Evolutionary conservation across 1,284 basidiomycete genomes (phyloP).

Genomic region (Ganoderma boninense): DNA sequence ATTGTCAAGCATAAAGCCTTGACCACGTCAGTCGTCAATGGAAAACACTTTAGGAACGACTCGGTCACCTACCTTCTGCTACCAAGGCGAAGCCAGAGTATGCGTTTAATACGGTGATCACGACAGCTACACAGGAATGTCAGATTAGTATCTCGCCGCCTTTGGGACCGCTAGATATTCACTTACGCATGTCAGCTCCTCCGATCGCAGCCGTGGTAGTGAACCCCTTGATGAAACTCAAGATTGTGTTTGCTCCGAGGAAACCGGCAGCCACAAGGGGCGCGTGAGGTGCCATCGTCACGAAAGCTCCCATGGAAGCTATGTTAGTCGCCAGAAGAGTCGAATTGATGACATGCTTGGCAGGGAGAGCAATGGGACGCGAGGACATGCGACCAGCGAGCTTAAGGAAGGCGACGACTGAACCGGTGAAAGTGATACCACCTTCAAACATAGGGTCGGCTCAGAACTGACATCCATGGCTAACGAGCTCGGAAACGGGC

Average conservation of each 20-base stretch:
- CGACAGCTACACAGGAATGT: conserved; percentile 63
- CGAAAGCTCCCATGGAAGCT: conserved; percentile 77
- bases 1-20: conserved; percentile 88
- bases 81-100: conserved; percentile 93
- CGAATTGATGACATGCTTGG: conserved; percentile 78
- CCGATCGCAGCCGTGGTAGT: conserved; percentile 89
- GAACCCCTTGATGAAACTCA: conserved; percentile 85
- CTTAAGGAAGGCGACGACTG: conserved; percentile 89
- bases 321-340: conserved; percentile 74
- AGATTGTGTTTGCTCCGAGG: conserved; percentile 71
- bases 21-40: background rate
- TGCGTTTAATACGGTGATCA: conserved; percentile 88
- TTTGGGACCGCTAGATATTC: background rate
- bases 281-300: conserved; percentile 71
- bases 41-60: background rate
- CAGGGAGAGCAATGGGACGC: conserved; percentile 74
- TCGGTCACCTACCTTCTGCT: conserved; percentile 69
- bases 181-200: conserved; percentile 88
- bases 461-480: background rate
- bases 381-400: conserved; percentile 83
- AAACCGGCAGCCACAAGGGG: conserved; percentile 81
- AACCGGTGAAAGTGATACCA: conserved; percentile 83
- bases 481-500: conserved; percentile 29
- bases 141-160: background rate
- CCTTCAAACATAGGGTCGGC: conserved; percentile 42